phyloP scores from a whole-genome alignment of 805 yeast genomes.

The Pachysolen tannophilus region DNA sequence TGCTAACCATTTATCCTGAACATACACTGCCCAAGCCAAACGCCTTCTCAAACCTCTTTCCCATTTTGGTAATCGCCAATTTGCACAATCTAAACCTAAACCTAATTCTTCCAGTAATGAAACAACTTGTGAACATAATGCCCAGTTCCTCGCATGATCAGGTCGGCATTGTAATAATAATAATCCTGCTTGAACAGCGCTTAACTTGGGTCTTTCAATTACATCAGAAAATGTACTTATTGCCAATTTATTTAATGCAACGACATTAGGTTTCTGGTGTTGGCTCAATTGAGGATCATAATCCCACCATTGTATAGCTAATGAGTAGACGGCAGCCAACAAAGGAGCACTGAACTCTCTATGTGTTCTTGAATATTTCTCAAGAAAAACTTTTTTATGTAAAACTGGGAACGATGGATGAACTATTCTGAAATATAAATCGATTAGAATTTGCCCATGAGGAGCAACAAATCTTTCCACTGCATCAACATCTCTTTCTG shows the following conservation, averaged over 20 bases:
- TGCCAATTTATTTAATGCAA: constrained; percentile 62
- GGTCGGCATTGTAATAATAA: constrained; percentile 61
- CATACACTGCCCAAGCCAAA: constrained; percentile 91
- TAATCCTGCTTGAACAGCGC: constrained; percentile 88
- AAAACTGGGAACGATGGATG: constrained; percentile 90
- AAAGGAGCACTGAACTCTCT: constrained; percentile 88
- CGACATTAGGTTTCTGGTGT: constrained; percentile 71
- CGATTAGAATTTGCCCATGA: constrained; percentile 75
- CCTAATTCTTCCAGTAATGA: constrained; percentile 88
- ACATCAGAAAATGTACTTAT: constrained; percentile 59
- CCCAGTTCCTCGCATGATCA: constrained; percentile 65
- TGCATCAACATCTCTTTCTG: constrained; percentile 73
- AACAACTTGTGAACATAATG: constrained; percentile 77
- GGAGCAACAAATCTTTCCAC: constrained; percentile 88
- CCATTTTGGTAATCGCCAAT: constrained; percentile 94
- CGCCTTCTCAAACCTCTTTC: constrained; percentile 83
- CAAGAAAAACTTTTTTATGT: constrained; percentile 86
- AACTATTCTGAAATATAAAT: constrained; percentile 73
- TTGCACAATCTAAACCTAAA: constrained; percentile 79
- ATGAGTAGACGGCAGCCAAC: constrained; percentile 80
- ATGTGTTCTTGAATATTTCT: constrained; percentile 84
- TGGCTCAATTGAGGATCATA: constrained; percentile 71
- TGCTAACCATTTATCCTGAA: constrained; percentile 88
- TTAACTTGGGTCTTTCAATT: constrained; percentile 78
- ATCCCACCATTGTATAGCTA: constrained; percentile 95